These are phyloP conservation scores for Eutrema salsugineum DNA, from an alignment of 441 rosid species.

Conservation along the genomic window DNA sequence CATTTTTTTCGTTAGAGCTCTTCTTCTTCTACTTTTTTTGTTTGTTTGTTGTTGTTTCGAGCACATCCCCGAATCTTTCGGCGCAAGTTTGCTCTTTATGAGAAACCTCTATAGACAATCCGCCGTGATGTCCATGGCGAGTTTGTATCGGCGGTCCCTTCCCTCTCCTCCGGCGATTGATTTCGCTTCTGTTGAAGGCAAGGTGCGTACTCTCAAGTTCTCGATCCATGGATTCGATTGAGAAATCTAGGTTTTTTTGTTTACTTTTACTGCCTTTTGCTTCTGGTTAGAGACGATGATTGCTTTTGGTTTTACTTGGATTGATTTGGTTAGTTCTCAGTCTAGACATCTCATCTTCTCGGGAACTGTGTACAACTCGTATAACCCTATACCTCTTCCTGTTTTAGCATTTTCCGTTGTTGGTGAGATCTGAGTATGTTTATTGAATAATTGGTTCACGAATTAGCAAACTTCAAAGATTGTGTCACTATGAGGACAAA, in stretches of 20 bases:
- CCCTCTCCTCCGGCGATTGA: conserved; percentile 90
- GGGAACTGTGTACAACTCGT: not conserved
- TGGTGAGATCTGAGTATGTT: conserved; percentile 1
- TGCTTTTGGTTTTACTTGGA: not conserved
- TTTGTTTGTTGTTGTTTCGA: not conserved
- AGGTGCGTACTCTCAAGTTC: conserved; percentile 40
- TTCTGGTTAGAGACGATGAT: not conserved
- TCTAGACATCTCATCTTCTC: not conserved
- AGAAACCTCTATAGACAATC: not conserved
- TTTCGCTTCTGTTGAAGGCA: conserved; percentile 86
- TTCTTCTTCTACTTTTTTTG: not conserved
- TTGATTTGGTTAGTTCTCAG: not conserved
- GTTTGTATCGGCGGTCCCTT: conserved; percentile 70
- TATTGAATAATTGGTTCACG: not conserved
- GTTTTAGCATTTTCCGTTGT: not conserved
- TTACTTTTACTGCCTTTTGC: not conserved
- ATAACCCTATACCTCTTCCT: not conserved
- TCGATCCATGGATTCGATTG: not conserved
- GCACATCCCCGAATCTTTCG: not conserved
- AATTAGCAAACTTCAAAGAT: not conserved
- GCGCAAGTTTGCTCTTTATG: conserved; percentile 4
- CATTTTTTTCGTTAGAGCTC: not conserved
- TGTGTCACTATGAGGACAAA: not conserved
- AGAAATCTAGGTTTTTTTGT: not conserved
- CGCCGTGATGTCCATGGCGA: conserved; percentile 65